Conservation (phyloP, 202 grass and related monocot species). For the Zoysia matrella region DNA sequence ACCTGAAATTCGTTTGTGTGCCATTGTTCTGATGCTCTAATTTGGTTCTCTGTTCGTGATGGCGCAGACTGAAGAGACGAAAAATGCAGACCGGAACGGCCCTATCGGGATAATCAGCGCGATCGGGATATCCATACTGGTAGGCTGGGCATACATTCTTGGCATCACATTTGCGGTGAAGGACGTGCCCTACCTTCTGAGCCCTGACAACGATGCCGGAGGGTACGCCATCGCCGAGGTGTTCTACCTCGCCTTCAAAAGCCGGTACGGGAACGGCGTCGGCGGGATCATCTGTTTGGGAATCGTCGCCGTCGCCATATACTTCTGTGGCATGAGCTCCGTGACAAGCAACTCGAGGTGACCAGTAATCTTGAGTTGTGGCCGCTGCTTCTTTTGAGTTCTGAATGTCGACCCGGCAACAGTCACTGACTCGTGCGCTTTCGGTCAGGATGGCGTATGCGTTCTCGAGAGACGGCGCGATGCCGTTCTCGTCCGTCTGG, state of each 20-base stretch:
- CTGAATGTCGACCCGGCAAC: neutral
- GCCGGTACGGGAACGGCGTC: too few species aligned
- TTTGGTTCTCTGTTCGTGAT: slow-evolving; percentile 12
- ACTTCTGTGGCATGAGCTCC: slow-evolving; percentile 84
- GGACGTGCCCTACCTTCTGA: slow-evolving; percentile 71
- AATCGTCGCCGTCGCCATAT: too few species aligned
- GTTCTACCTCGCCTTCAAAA: slow-evolving; percentile 84
- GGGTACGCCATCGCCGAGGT: slow-evolving; percentile 88
- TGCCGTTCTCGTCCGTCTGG: slow-evolving; percentile 89
- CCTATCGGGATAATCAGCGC: slow-evolving; percentile 26
- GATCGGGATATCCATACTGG: slow-evolving; percentile 81
- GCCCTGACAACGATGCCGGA: slow-evolving; percentile 71
- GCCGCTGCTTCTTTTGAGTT: neutral
- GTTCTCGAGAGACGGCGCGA: slow-evolving; percentile 44
- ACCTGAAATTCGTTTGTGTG: neutral
- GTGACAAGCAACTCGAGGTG: slow-evolving; percentile 95
- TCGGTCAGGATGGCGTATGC: slow-evolving; percentile 67
- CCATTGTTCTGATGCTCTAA: neutral
- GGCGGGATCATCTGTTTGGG: too few species aligned
- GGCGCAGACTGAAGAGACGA: slow-evolving; percentile 82
- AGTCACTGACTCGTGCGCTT: neutral
- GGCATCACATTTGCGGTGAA: slow-evolving; percentile 87
- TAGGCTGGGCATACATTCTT: slow-evolving; percentile 83
- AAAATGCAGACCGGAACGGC: slow-evolving; percentile 85
- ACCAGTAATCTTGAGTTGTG: neutral